Conservation (phyloP, 2,329 filamentous ascomycete species). For the Lasiodiplodia citricola region DNA sequence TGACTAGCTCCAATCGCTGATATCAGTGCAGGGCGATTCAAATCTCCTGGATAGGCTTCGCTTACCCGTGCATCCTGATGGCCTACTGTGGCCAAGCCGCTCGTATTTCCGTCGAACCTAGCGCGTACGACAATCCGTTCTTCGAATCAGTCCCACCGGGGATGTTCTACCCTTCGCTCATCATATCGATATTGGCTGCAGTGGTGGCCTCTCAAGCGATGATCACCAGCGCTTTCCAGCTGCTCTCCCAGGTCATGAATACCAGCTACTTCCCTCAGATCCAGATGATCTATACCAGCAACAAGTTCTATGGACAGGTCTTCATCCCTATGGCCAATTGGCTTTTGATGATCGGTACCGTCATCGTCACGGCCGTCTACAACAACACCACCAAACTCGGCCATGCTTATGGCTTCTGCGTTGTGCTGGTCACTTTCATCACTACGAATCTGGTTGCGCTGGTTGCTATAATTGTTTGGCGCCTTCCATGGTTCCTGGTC, state of each 20-base stretch:
- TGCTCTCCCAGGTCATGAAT: slow-evolving; percentile 75
- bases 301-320: slow-evolving; percentile 73
- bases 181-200: slow-evolving; percentile 72
- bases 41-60: slow-evolving; percentile 72
- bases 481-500: slow-evolving; percentile 65
- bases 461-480: slow-evolving; percentile 75
- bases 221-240: slow-evolving; percentile 73
- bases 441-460: slow-evolving; percentile 76
- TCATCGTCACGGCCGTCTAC: slow-evolving; percentile 76
- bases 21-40: slow-evolving; percentile 63
- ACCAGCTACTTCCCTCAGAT: slow-evolving; percentile 77
- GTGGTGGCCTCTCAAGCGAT: slow-evolving; percentile 80
- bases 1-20: not conserved
- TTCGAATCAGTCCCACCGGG: slow-evolving; percentile 72
- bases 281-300: slow-evolving; percentile 73
- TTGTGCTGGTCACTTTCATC: slow-evolving; percentile 80
- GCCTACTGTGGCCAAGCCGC: slow-evolving; percentile 77
- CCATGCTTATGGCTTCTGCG: slow-evolving; percentile 63
- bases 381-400: slow-evolving; percentile 56
- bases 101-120: slow-evolving; percentile 65
- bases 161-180: slow-evolving; percentile 69
- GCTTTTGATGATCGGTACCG: slow-evolving; percentile 75
- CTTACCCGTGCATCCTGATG: slow-evolving; percentile 70
- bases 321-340: slow-evolving; percentile 80
- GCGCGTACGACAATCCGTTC: slow-evolving; percentile 74